Evolutionary conservation across 768 basidiomycete species (phyloP), one percentile per base, ranked within the genome.

Genomic region (Trametes villosa): DNA sequence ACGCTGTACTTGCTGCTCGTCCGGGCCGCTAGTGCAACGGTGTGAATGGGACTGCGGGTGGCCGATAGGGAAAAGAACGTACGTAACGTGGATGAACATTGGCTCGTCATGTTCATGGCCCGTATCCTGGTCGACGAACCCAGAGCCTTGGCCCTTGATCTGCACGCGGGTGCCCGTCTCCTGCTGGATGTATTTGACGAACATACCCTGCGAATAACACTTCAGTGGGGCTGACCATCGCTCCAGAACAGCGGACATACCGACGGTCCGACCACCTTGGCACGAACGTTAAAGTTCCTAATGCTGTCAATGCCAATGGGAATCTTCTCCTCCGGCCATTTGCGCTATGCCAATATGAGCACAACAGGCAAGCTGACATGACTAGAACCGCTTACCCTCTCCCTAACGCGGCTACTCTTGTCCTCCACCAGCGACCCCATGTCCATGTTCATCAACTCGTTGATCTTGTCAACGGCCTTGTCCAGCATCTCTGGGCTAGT

Each of bases 311-410:
- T 72, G 4, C 87, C 89, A 40, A 99, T 92, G 0, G 87, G 88
- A 9, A 98, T 76, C 75, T 97, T 98, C 75, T 96, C 95, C 73
- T 98, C 96, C 1, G 96, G 95, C 96, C 96, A 98, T 85, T 96
- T 97, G 55, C n/a, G n/a, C 93, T 83, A 91, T 94, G 68, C 11
- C 36, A 38, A 38, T 4, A 66, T 15, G 41, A 70, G 59, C 22
- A 70, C 68, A 20, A 26, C 5, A 30, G 45, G 22, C 47, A 7
- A 18, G 45, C 42, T 9, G 11, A 24, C 4, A 30, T 30, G 4
- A 20, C 2, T 9, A 31, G 9, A 17, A 18, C 17, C 18, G 29
- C 64, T 18, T 53, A 91, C 89, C 76, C 86, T 81, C 76, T 90
- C 90, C 65, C 87, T 80, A 38, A 81, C 68, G 55, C 83, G 78